A percentile compares a stretch with the other conserved stretches of the same genome.
Evolutionary conservation across 495 filamentous ascomycete genomes (phyloP).

Genomic region (Penicillium flavigenum): DNA sequence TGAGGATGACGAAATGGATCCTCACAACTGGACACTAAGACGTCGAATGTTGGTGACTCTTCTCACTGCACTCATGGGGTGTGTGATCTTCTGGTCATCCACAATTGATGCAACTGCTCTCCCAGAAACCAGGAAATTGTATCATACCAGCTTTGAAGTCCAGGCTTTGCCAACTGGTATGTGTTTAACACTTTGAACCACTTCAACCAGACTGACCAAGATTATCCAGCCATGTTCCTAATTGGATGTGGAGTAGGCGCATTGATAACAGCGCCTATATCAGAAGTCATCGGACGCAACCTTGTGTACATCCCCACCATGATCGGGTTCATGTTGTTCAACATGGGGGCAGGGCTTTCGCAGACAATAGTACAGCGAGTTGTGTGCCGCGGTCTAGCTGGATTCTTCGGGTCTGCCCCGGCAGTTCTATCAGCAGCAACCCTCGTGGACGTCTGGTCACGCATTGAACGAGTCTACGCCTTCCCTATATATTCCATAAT

Average conservation of each 20-base stretch:
- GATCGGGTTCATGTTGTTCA: slow-evolving; percentile 43
- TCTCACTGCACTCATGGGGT: slow-evolving; percentile 49
- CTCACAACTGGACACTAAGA: slow-evolving; percentile 54
- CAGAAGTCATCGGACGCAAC: slow-evolving; percentile 55
- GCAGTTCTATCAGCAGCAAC: slow-evolving; percentile 34
- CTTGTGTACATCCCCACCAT: slow-evolving; percentile 46
- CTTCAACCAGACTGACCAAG: slow-evolving; percentile 31
- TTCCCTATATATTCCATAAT: slow-evolving; percentile 45
- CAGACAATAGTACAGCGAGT: slow-evolving; percentile 41
- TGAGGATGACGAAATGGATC: slow-evolving; percentile 52
- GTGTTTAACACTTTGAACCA: slow-evolving; percentile 35
- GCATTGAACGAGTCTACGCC: slow-evolving; percentile 39
- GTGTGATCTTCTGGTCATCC: slow-evolving; percentile 46
- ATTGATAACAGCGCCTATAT: slow-evolving; percentile 44
- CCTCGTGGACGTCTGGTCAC: slow-evolving; percentile 43
- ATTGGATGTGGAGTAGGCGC: slow-evolving; percentile 53
- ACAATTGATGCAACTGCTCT: slow-evolving; percentile 46
- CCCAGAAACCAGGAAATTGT: background rate
- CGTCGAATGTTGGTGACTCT: slow-evolving; percentile 39
- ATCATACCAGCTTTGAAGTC: slow-evolving; percentile 15
- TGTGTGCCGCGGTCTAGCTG: slow-evolving; percentile 42
- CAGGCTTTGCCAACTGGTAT: slow-evolving; percentile 19
- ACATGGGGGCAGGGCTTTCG: slow-evolving; percentile 42
- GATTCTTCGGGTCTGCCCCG: slow-evolving; percentile 47
- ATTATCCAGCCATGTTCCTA: slow-evolving; percentile 44